These are phyloP conservation scores for Buxus sempervirens DNA, from an alignment of 164 flowering plant genomes.

Conservation along the genomic window DNA sequence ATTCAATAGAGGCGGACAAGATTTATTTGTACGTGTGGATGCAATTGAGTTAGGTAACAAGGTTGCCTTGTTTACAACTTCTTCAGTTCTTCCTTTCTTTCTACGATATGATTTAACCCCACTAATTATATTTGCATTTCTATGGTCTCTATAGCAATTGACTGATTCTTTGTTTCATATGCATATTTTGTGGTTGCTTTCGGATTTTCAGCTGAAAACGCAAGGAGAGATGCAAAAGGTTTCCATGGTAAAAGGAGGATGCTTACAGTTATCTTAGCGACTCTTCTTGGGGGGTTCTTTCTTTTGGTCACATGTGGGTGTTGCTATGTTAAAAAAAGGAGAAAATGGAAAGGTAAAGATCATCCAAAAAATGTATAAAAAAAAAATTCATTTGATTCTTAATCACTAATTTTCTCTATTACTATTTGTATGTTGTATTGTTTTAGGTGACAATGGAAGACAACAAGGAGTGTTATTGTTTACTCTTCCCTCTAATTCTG, in stretches of 20 bases:
- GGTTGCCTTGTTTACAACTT: background rate
- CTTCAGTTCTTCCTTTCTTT: background rate
- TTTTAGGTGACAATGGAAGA: background rate
- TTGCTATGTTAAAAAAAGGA: background rate
- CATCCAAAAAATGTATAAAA: too few relatives aligned
- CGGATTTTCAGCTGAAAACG: constrained; percentile 7
- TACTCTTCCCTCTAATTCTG: too few relatives aligned
- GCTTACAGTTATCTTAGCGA: background rate
- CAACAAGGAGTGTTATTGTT: too few relatives aligned
- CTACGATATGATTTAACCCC: too few relatives aligned
- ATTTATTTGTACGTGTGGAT: constrained; percentile 4
- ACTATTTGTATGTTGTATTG: too few relatives aligned
- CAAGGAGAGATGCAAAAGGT: background rate
- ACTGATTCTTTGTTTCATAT: background rate
- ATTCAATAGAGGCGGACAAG: background rate
- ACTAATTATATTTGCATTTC: too few relatives aligned
- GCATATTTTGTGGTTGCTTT: background rate
- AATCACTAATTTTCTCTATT: background rate
- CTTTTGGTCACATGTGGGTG: background rate
- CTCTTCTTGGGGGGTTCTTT: background rate
- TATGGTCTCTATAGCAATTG: background rate
- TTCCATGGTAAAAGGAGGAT: background rate
- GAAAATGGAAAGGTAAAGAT: background rate
- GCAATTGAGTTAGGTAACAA: background rate
- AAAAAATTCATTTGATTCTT: too few relatives aligned